Conservation (phyloP, 202 grass and related monocot genomes). For the Musa balbisiana region DNA sequence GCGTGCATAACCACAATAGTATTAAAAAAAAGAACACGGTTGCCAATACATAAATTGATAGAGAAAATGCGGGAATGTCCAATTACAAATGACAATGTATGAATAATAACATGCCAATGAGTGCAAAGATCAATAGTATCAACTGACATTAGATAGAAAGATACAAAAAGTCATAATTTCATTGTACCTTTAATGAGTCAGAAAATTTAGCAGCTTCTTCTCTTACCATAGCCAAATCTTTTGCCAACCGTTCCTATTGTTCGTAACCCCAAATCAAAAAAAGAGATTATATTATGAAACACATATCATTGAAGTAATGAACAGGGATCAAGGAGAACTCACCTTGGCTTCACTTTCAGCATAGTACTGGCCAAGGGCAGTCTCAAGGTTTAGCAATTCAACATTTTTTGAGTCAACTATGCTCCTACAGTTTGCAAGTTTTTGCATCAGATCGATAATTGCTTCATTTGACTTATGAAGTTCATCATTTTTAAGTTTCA, state of each 20-base stretch:
- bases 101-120: too few relatives aligned
- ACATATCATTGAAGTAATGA: background rate
- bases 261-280: slow-evolving; percentile 21
- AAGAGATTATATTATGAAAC: background rate
- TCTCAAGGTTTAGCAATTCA: slow-evolving; percentile 93
- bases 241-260: slow-evolving; percentile 70
- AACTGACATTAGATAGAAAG: background rate
- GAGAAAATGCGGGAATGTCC: too few relatives aligned
- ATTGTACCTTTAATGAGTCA: slow-evolving; percentile 67
- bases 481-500: slow-evolving; percentile 55
- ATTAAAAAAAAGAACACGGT: too few relatives aligned
- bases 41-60: too few relatives aligned
- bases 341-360: slow-evolving; percentile 96
- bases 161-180: background rate
- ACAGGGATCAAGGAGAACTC: slow-evolving; percentile 10
- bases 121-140: background rate
- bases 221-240: slow-evolving; percentile 74
- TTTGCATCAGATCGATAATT: slow-evolving; percentile 67
- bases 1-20: too few relatives aligned
- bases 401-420: slow-evolving; percentile 76
- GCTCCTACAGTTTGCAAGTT: slow-evolving; percentile 64
- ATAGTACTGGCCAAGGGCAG: slow-evolving; percentile 98
- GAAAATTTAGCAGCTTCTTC: slow-evolving; percentile 73
- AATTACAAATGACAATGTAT: too few relatives aligned
- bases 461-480: slow-evolving; percentile 66